Conservation (phyloP, 2,329 filamentous ascomycete species). For the Sarocladium strictum region DNA sequence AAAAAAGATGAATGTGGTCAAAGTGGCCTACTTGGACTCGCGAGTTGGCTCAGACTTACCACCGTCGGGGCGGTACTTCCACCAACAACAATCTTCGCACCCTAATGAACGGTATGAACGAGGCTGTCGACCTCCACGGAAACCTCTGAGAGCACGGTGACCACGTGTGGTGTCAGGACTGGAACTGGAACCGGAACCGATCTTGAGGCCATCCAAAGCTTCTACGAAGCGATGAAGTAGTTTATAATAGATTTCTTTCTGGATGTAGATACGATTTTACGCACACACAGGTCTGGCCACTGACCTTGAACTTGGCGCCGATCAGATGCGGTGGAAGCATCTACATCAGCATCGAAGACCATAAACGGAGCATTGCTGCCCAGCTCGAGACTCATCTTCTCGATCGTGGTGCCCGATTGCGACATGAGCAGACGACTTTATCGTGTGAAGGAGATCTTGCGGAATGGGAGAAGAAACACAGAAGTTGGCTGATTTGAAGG, state of each 20-base stretch:
- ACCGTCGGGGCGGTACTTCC: conserved; percentile 58
- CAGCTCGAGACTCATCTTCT: conserved; percentile 79
- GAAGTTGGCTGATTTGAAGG: conserved; percentile 56
- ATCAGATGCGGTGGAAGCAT: conserved; percentile 82
- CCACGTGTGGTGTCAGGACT: conserved; percentile 54
- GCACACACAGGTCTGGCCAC: conserved; percentile 90
- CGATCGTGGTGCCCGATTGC: conserved; percentile 77
- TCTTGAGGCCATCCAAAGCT: conserved; percentile 62
- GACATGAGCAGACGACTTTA: conserved; percentile 76
- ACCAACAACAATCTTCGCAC: conserved; percentile 36
- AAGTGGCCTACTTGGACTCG: too few species aligned
- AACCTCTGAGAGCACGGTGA: conserved; percentile 60
- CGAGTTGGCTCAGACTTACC: conserved; percentile 31
- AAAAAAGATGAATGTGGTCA: too few species aligned
- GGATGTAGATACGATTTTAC: conserved; percentile 72
- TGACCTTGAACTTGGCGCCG: conserved; percentile 83
- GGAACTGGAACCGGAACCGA: conserved; percentile 55
- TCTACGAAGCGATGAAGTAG: conserved; percentile 60
- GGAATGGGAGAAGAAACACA: conserved; percentile 66
- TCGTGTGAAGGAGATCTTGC: conserved; percentile 92
- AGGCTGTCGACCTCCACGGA: conserved; percentile 57
- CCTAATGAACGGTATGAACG: conserved; percentile 56
- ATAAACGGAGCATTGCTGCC: conserved; percentile 95
- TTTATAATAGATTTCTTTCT: conserved; percentile 63
- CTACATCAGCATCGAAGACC: conserved; percentile 89